A percentile compares a stretch with the other conserved stretches of the same genome.
phyloP scores from a whole-genome alignment of 2,329 filamentous ascomycete genomes.

The Colletotrichum echinochloae region DNA sequence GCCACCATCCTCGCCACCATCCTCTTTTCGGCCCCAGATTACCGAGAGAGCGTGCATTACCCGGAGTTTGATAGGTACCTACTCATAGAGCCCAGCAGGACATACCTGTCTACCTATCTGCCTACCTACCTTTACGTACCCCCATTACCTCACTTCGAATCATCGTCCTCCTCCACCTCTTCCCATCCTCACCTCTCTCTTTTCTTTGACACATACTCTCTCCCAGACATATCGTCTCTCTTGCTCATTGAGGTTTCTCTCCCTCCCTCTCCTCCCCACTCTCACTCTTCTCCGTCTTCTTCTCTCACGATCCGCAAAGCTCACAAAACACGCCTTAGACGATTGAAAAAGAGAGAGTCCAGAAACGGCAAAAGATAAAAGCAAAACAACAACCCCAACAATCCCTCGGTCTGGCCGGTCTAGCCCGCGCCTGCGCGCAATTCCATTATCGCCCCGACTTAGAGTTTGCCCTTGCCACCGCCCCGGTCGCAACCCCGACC shows the following conservation, averaged over 20 bases:
- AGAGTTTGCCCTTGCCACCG: constrained; percentile 40
- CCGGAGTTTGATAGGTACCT: background rate
- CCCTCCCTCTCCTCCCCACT: background rate
- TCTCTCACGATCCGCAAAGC: background rate
- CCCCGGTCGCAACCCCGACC: constrained; percentile 38
- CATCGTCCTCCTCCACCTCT: background rate
- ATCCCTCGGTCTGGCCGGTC: constrained; percentile 32
- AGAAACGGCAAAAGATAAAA: background rate
- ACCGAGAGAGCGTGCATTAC: background rate
- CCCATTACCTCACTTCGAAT: background rate
- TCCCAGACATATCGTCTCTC: background rate
- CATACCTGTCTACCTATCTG: constrained; percentile 8
- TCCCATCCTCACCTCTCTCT: background rate
- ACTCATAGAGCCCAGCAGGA: background rate
- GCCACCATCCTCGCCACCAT: constrained; percentile 16
- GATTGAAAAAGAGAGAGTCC: background rate
- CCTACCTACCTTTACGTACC: background rate
- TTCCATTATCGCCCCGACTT: constrained; percentile 30
- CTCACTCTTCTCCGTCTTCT: background rate
- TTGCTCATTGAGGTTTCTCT: background rate
- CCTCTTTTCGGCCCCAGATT: constrained; percentile 7
- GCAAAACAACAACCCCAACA: constrained; percentile 20
- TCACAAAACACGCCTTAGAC: background rate
- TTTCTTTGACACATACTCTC: background rate
- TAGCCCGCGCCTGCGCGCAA: constrained; percentile 25